phyloP scores from a whole-genome alignment of 2,329 filamentous ascomycete genomes.

The Exophiala xenobiotica region DNA sequence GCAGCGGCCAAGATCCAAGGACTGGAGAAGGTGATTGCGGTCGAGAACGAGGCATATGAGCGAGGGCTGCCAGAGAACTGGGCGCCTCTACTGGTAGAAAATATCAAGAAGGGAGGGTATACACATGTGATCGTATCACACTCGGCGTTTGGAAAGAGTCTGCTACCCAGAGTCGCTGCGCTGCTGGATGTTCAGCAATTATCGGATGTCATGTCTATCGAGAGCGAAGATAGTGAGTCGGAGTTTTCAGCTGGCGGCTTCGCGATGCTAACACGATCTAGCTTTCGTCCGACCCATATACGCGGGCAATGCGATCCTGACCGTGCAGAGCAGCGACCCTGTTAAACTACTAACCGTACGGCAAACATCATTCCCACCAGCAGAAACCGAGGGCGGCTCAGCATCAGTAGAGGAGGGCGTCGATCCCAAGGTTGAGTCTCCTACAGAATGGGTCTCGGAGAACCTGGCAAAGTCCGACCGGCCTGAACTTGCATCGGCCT shows the following conservation, averaged over 20 bases:
- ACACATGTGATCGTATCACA: conserved; percentile 89
- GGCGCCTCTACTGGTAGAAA: conserved; percentile 89
- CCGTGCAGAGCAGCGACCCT: conserved; percentile 82
- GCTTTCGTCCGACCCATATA: conserved; percentile 95
- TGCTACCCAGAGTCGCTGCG: conserved; percentile 87
- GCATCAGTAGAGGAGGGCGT: conserved; percentile 76
- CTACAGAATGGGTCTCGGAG: conserved; percentile 89
- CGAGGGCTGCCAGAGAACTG: conserved; percentile 94
- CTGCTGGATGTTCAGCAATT: conserved; percentile 90
- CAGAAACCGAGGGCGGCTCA: conserved; percentile 66
- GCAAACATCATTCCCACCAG: conserved; percentile 83
- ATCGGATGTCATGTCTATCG: conserved; percentile 83
- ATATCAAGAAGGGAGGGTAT: conserved; percentile 92
- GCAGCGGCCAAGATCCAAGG: conserved; percentile 87
- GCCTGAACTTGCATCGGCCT: conserved; percentile 87
- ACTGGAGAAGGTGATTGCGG: conserved; percentile 83
- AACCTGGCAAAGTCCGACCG: conserved; percentile 90
- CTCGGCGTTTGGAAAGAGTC: conserved; percentile 93
- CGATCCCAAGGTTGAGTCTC: conserved; percentile 73
- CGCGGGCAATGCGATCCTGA: conserved; percentile 94
- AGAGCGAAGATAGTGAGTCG: conserved; percentile 74
- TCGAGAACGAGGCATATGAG: conserved; percentile 88
- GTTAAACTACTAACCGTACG: conserved; percentile 91
- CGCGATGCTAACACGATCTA: conserved; percentile 34
- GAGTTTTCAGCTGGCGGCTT: neutral